Evolutionary conservation across 306 rosid species (phyloP).

Genomic region (Acacia acuminata): DNA sequence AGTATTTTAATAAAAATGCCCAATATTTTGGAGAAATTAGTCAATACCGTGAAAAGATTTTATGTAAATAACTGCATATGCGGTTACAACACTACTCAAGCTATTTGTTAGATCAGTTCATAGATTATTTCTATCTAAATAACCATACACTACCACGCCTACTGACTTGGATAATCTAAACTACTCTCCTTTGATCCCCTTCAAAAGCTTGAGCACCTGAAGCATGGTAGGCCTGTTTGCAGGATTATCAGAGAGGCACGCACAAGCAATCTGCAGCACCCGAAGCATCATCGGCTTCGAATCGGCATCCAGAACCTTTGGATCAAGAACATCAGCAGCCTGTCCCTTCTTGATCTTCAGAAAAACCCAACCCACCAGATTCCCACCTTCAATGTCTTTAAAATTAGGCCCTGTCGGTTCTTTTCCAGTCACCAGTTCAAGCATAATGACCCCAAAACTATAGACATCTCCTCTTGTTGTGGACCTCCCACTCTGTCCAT

Average conservation of each 20-base stretch:
- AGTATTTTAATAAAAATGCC: too few relatives aligned
- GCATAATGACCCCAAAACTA: conserved; percentile 90
- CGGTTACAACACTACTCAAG: not conserved
- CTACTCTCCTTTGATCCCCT: conserved; percentile 69
- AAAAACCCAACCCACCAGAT: conserved; percentile 92
- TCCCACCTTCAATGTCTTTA: conserved; percentile 94
- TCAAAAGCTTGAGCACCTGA: conserved; percentile 74
- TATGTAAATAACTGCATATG: not conserved
- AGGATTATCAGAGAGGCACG: conserved; percentile 86
- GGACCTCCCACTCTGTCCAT: conserved; percentile 95
- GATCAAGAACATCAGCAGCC: conserved; percentile 82
- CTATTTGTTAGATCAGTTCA: conserved; percentile 11
- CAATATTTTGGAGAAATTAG: not conserved
- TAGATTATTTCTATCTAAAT: conserved; percentile 10
- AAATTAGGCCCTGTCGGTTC: conserved; percentile 97
- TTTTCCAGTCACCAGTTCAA: conserved; percentile 87
- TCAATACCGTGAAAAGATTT: not conserved
- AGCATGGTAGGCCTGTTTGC: conserved; percentile 92
- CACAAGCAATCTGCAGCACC: conserved; percentile 76
- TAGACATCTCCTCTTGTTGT: conserved; percentile 93
- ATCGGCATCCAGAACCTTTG: conserved; percentile 63
- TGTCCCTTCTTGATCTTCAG: conserved; percentile 77
- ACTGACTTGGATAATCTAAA: conserved; percentile 4
- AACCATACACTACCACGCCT: not conserved
- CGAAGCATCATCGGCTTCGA: conserved; percentile 86